Evolutionary conservation across 768 basidiomycete genomes (phyloP), one percentile per base, ranked within the genome.

Genomic region (Calocybe cyanea): DNA sequence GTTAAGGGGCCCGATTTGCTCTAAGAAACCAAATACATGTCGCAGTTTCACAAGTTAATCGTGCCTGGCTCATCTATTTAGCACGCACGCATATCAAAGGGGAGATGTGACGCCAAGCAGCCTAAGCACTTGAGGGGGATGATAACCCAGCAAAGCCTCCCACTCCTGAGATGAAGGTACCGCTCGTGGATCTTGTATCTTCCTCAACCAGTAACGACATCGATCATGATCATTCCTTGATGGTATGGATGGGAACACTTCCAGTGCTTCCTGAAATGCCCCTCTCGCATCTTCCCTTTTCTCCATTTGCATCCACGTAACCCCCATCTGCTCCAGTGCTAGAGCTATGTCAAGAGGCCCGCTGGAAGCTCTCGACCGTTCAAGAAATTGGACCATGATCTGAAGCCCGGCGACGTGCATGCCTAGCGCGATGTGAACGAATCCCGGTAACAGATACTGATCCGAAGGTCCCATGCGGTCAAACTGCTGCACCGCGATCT

Each of bases 291-390:
- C 2, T 15, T 1, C 2, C 9, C n/a, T 35, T n/a, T n/a, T n/a
- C n/a, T 24, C 18, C 31, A 49, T 25, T 13, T 43, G 38, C 18
- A 31, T 24, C 35, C 19, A 49, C 32, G 42, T 37, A 6, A 36
- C 1, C 1, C 48, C 43, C 21, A 45, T 28, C 18, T 37, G 33
- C 36, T 50, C 44, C 17, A 50, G n/a, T 10, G 39, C 19, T 18
- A 17, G 1, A n/a, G 20, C 18, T 30, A 5, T 13, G 2, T 7
- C n/a, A 10, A 18, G 6, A 15, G 43, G 32, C 25, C 31, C 14
- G 7, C 38, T 38, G 17, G 18, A 14, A 10, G 36, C n/a, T 14
- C 13, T 49, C 1, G 8, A 6, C 1, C 24, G 3, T 13, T 39
- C 21, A 17, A 43, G 38, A 2, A 10, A 19, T 3, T 30, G 15